Conservation (phyloP, 768 basidiomycete genomes). For the Psilocybe sp. region DNA sequence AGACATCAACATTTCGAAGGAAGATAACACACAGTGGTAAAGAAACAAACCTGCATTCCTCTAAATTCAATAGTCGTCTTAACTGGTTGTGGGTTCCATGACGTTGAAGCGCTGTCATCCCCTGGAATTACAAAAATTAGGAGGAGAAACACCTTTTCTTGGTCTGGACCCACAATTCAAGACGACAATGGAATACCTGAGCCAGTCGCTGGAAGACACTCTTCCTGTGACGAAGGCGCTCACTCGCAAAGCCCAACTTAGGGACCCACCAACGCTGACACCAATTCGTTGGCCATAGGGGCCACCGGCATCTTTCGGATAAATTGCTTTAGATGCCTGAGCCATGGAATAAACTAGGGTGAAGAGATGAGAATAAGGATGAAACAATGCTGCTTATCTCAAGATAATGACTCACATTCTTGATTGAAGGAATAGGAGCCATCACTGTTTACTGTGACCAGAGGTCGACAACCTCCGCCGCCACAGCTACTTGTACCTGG, state of each 20-base stretch:
- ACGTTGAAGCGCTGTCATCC: constrained; percentile 45
- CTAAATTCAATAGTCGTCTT: constrained; percentile 62
- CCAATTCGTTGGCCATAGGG: constrained; percentile 70
- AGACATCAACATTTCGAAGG: not conserved
- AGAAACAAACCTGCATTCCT: constrained; percentile 47
- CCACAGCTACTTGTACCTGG: constrained; percentile 65
- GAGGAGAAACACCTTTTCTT: not conserved
- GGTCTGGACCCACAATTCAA: constrained; percentile 52
- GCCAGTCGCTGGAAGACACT: constrained; percentile 50
- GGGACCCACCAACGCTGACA: constrained; percentile 54
- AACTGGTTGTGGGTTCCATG: constrained; percentile 58
- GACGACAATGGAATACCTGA: constrained; percentile 69
- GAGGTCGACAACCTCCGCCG: constrained; percentile 58
- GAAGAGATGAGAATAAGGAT: not conserved
- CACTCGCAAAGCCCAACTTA: constrained; percentile 60
- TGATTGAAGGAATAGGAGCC: constrained; percentile 67
- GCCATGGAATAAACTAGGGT: constrained; percentile 65
- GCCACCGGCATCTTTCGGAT: constrained; percentile 66
- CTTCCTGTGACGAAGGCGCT: constrained; percentile 64
- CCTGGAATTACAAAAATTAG: constrained; percentile 19
- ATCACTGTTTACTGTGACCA: constrained; percentile 64
- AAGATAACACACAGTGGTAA: not conserved
- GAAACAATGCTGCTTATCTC: not conserved
- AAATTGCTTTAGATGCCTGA: constrained; percentile 69
- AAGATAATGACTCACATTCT: constrained; percentile 48